Conservation (phyloP, 148 eudicot genomes). For the Fallopia convolvulus region DNA sequence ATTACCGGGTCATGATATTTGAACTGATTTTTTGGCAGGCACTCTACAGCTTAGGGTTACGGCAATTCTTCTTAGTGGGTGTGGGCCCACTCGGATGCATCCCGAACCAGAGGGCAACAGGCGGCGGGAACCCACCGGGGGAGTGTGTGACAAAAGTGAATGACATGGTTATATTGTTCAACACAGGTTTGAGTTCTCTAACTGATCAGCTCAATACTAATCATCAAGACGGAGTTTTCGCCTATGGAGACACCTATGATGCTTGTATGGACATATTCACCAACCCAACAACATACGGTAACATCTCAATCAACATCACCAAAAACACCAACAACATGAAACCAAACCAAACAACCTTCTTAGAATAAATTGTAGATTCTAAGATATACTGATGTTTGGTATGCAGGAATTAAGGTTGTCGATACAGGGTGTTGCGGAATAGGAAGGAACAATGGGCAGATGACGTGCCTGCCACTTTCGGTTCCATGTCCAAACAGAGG, state of each 20-base stretch:
- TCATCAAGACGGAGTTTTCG: conserved; percentile 35
- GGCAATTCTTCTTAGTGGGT: conserved; percentile 53
- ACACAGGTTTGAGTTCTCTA: conserved; percentile 34
- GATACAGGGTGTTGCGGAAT: conserved; percentile 71
- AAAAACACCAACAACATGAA: not conserved
- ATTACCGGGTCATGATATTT: no score
- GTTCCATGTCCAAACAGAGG: conserved; percentile 59
- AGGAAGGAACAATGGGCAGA: conserved; percentile 58
- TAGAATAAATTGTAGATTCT: not conserved
- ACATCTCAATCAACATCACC: conserved; percentile 1
- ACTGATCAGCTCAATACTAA: conserved; percentile 48
- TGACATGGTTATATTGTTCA: conserved; percentile 46
- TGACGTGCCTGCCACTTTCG: conserved; percentile 66
- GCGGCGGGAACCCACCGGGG: conserved; percentile 22
- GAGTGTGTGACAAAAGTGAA: conserved; percentile 41
- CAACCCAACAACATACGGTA: conserved; percentile 48
- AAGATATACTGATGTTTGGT: not conserved
- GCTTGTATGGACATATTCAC: conserved; percentile 41
- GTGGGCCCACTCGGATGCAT: conserved; percentile 70
- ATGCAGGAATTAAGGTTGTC: conserved; percentile 58
- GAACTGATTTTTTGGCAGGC: conserved; percentile 17
- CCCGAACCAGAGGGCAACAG: conserved; percentile 50
- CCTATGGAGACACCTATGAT: conserved; percentile 53
- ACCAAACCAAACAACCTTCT: not conserved
- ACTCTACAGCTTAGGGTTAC: conserved; percentile 46